These are phyloP conservation scores for Emergomyces orientalis DNA, from an alignment of 2,329 filamentous ascomycete species.

Conservation along the genomic window DNA sequence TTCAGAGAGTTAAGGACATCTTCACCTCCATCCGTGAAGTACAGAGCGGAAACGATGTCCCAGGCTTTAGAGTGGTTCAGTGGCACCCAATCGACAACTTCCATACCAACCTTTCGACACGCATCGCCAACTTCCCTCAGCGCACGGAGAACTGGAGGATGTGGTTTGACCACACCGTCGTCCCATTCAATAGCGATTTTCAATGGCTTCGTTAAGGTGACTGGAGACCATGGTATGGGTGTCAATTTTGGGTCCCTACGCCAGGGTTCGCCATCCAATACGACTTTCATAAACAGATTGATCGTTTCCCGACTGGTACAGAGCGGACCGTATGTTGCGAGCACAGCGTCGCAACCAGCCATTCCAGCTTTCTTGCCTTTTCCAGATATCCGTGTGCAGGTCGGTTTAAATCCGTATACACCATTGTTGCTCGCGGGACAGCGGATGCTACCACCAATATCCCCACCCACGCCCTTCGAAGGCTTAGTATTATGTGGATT, in stretches of 20 bases:
- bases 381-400: constrained; percentile 40
- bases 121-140: constrained; percentile 35
- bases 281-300: constrained; percentile 24
- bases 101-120: constrained; percentile 15
- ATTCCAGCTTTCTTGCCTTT: constrained; percentile 35
- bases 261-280: constrained; percentile 31
- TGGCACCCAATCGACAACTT: constrained; percentile 29
- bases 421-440: constrained; percentile 44
- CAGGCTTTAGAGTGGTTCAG: constrained; percentile 43
- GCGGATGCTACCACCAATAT: constrained; percentile 45
- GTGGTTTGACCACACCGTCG: constrained; percentile 45
- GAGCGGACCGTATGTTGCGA: constrained; percentile 52
- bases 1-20: constrained; percentile 44
- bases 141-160: constrained; percentile 51
- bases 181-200: constrained; percentile 41
- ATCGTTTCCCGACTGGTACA: constrained; percentile 43
- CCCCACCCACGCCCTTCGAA: constrained; percentile 52
- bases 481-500: constrained; percentile 15
- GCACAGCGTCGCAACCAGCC: constrained; percentile 31
- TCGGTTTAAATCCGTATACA: constrained; percentile 44
- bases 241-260: constrained; percentile 28
- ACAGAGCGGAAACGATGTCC: constrained; percentile 39
- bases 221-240: constrained; percentile 30
- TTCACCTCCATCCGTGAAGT: constrained; percentile 53
- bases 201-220: constrained; percentile 15